Conservation (phyloP, 2,329 filamentous ascomycete species). For the Pseudopyrenochaeta lycopersici region DNA sequence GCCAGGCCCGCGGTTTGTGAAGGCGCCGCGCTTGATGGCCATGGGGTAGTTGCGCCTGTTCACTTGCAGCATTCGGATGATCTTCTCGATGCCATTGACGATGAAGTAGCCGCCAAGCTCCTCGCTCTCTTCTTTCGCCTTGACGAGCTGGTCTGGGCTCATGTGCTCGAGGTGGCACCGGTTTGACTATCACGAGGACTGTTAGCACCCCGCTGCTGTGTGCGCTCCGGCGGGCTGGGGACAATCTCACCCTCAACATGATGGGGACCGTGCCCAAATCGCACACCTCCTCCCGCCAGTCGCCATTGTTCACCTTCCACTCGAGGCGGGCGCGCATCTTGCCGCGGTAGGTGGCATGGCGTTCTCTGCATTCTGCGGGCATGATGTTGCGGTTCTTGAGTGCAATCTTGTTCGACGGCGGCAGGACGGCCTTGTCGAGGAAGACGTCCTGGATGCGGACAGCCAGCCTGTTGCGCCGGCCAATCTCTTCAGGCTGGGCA, state of each 20-base stretch:
- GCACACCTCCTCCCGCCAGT: slow-evolving; percentile 81
- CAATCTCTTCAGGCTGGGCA: slow-evolving; percentile 63
- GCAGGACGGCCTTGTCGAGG: slow-evolving; percentile 82
- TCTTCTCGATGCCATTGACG: slow-evolving; percentile 96
- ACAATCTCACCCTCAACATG: slow-evolving; percentile 81
- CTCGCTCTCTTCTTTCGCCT: slow-evolving; percentile 92
- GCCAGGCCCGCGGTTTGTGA: slow-evolving; percentile 82
- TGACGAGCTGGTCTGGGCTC: slow-evolving; percentile 81
- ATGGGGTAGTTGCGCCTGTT: slow-evolving; percentile 93
- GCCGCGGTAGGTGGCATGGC: slow-evolving; percentile 90
- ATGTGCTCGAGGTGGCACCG: slow-evolving; percentile 89
- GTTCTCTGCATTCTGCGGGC: slow-evolving; percentile 92
- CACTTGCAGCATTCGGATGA: slow-evolving; percentile 90
- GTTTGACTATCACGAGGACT: slow-evolving; percentile 70
- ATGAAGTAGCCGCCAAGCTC: slow-evolving; percentile 85
- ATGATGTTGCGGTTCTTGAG: slow-evolving; percentile 82
- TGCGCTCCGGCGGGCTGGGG: slow-evolving; percentile 10
- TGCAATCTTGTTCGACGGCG: slow-evolving; percentile 83
- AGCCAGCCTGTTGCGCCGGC: slow-evolving; percentile 75
- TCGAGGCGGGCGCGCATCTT: slow-evolving; percentile 84
- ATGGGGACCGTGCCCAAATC: slow-evolving; percentile 91
- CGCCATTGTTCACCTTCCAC: slow-evolving; percentile 85
- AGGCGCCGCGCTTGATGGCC: slow-evolving; percentile 91
- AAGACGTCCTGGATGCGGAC: slow-evolving; percentile 83
- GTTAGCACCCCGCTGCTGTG: slow-evolving; percentile 33